Percentiles rank a stretch among this genome's conserved stretches.
These are phyloP conservation scores for Agrocybe pediades DNA, from an alignment of 768 basidiomycete species.

Conservation along the genomic window DNA sequence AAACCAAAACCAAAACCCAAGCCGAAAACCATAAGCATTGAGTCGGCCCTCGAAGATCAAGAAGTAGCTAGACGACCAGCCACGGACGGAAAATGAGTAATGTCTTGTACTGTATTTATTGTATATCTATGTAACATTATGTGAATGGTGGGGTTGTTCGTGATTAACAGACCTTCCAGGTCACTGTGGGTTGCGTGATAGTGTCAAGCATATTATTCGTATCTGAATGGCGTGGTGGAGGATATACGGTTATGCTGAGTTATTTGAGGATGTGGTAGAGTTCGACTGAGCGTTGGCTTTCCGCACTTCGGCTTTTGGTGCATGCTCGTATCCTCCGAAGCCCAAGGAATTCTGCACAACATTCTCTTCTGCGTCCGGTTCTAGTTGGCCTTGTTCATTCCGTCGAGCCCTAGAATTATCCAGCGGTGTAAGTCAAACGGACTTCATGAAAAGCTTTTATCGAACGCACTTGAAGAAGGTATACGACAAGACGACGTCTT, in stretches of 20 bases:
- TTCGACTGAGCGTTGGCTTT: neutral
- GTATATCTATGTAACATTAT: too few species aligned
- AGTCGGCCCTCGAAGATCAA: too few species aligned
- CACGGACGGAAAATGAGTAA: too few species aligned
- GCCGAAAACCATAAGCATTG: constrained; percentile 13
- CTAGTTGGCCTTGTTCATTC: constrained; percentile 82
- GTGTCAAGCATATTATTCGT: neutral
- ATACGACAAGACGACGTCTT: constrained; percentile 93
- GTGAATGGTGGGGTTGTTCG: too few species aligned
- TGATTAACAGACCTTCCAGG: too few species aligned
- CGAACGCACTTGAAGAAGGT: constrained; percentile 90
- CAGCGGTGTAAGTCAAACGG: neutral
- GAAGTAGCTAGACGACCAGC: too few species aligned
- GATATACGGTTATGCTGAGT: too few species aligned
- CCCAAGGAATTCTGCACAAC: constrained; percentile 82
- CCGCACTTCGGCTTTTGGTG: constrained; percentile 36
- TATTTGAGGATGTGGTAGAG: neutral
- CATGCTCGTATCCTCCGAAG: constrained; percentile 64
- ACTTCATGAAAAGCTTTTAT: neutral
- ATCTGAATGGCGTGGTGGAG: too few species aligned
- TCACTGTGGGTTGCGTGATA: too few species aligned
- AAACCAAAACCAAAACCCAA: constrained; percentile 32
- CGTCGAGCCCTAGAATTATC: constrained; percentile 68
- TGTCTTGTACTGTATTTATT: too few species aligned
- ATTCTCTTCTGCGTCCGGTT: constrained; percentile 86